Percentiles rank a stretch among this genome's conserved stretches.
phyloP scores from a whole-genome alignment of 2,329 filamentous ascomycete species.

The Xylaria sp. region DNA sequence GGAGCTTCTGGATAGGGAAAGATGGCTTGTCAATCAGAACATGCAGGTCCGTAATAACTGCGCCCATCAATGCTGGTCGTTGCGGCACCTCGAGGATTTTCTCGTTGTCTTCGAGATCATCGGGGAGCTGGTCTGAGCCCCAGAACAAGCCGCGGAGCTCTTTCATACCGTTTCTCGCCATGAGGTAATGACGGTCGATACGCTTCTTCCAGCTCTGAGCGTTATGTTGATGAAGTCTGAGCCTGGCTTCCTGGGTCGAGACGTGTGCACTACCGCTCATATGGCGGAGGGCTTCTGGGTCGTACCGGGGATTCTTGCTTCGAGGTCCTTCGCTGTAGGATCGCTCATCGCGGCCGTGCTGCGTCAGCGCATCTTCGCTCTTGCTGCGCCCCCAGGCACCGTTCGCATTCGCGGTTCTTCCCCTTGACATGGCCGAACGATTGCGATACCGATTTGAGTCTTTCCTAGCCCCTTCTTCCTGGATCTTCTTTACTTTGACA shows the following conservation, averaged over 20 bases:
- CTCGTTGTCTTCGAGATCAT: constrained; percentile 81
- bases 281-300: constrained; percentile 72
- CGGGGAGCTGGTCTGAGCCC: constrained; percentile 78
- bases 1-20: constrained; percentile 80
- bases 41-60: constrained; percentile 81
- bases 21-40: constrained; percentile 89
- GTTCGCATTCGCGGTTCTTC: constrained; percentile 36
- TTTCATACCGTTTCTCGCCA: constrained; percentile 73
- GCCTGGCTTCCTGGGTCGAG: constrained; percentile 74
- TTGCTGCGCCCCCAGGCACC: constrained; percentile 53
- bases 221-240: constrained; percentile 77
- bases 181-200: constrained; percentile 75
- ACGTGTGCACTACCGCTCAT: constrained; percentile 75
- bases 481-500: constrained; percentile 83
- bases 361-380: constrained; percentile 54
- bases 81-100: constrained; percentile 83
- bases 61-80: constrained; percentile 79
- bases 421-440: constrained; percentile 53
- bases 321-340: constrained; percentile 40
- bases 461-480: constrained; percentile 66
- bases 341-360: constrained; percentile 31
- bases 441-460: constrained; percentile 57
- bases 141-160: constrained; percentile 81
- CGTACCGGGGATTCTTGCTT: constrained; percentile 66
- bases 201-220: constrained; percentile 89